Conservation (phyloP, 805 yeast species). For the Hyphopichia homilentoma region DNA sequence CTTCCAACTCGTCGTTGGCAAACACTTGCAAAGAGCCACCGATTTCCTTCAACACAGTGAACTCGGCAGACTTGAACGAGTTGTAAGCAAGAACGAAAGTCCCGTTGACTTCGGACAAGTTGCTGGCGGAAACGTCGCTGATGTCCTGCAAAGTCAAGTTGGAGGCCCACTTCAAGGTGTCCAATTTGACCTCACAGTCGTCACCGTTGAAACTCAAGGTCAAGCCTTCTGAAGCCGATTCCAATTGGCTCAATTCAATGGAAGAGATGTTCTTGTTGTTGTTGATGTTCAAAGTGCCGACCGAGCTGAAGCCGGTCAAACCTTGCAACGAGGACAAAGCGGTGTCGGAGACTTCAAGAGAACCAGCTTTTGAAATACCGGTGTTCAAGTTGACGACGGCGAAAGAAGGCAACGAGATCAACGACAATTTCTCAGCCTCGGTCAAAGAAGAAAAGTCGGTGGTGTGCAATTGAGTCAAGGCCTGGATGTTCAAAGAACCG, state of each 20-base stretch:
- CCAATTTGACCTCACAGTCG: conserved; percentile 28
- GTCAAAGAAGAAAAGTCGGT: conserved; percentile 32
- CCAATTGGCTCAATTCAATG: conserved; percentile 29
- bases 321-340: conserved; percentile 35
- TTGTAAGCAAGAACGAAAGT: conserved; percentile 38
- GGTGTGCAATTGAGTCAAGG: conserved; percentile 36
- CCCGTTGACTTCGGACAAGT: conserved; percentile 39
- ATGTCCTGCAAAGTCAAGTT: conserved; percentile 44
- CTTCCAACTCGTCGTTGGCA: conserved; percentile 40
- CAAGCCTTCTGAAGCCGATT: conserved; percentile 31
- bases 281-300: conserved; percentile 35
- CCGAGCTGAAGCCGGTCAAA: conserved; percentile 26
- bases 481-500: conserved; percentile 33
- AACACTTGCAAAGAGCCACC: conserved; percentile 40
- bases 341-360: conserved; percentile 38
- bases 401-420: conserved; percentile 40
- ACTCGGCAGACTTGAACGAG: conserved; percentile 27
- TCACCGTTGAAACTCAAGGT: conserved; percentile 40
- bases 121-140: conserved; percentile 22
- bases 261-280: conserved; percentile 40
- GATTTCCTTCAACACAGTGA: conserved; percentile 27
- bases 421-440: conserved; percentile 26
- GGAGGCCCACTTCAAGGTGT: conserved; percentile 37
- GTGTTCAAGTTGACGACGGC: conserved; percentile 33
- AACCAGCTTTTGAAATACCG: conserved; percentile 30